Evolutionary conservation across 139 green algal genomes (phyloP).

Genomic region (Penium margaritaceum): DNA sequence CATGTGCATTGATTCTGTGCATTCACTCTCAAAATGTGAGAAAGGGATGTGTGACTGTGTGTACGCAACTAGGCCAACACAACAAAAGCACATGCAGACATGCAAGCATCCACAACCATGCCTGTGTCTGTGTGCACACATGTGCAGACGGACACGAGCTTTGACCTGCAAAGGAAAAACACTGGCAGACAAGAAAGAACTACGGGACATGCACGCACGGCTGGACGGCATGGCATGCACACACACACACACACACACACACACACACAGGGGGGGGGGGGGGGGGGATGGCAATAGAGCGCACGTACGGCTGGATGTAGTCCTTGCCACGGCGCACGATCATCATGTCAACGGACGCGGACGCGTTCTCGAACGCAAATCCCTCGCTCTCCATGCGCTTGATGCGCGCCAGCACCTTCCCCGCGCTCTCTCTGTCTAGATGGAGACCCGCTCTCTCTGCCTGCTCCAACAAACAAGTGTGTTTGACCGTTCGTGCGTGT

Average conservation of each 20-base stretch:
- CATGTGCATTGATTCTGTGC: too few species aligned
- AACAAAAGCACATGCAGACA: too few species aligned
- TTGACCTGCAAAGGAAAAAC: too few species aligned
- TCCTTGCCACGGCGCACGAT: slow-evolving; percentile 39
- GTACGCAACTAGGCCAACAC: too few species aligned
- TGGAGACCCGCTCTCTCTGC: slow-evolving; percentile 41
- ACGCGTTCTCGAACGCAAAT: slow-evolving; percentile 48
- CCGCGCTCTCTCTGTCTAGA: slow-evolving; percentile 37
- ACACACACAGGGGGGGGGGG: not conserved
- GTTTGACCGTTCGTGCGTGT: not conserved
- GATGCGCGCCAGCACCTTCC: slow-evolving; percentile 51
- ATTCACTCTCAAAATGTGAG: too few species aligned
- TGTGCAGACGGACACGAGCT: too few species aligned
- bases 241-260: not conserved
- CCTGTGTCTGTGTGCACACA: too few species aligned
- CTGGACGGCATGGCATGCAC: not conserved
- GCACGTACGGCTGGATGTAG: slow-evolving; percentile 39
- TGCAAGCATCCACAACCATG: too few species aligned
- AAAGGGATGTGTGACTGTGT: not conserved
- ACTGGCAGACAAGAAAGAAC: not conserved
- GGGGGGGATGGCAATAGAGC: not conserved
- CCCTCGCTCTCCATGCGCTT: slow-evolving; percentile 52
- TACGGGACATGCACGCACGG: not conserved
- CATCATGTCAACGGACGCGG: slow-evolving; percentile 49
- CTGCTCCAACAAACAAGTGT: slow-evolving; percentile 8